phyloP scores from a whole-genome alignment of 2,329 filamentous ascomycete species.

The Alternaria conjuncta region DNA sequence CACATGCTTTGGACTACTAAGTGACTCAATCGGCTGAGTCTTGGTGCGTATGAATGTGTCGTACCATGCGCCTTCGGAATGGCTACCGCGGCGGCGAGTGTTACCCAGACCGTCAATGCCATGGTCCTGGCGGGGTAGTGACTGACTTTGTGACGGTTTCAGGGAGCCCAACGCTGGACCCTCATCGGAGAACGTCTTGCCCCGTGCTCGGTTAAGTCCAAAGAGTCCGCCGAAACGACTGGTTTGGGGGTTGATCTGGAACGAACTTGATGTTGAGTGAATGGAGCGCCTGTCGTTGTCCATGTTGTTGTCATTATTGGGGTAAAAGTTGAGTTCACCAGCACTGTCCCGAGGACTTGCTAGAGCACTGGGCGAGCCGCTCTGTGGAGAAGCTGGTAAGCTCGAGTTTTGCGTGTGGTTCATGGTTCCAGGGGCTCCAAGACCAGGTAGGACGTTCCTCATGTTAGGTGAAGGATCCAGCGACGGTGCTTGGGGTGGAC shows the following conservation, averaged over 20 bases:
- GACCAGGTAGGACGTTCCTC: constrained; percentile 47
- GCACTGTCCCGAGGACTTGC: constrained; percentile 56
- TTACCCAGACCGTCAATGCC: constrained; percentile 57
- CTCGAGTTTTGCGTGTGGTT: constrained; percentile 47
- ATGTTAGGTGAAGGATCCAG: constrained; percentile 40
- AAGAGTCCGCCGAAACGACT: constrained; percentile 66
- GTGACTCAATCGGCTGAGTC: constrained; percentile 40
- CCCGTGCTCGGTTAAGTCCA: constrained; percentile 64
- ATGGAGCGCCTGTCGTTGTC: constrained; percentile 57
- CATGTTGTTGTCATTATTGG: constrained; percentile 48
- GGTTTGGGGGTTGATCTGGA: constrained; percentile 55
- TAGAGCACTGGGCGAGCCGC: constrained; percentile 54
- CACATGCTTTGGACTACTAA: constrained; percentile 46
- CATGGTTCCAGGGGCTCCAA: constrained; percentile 50
- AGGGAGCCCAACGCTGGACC: constrained; percentile 72
- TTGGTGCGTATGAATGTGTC: constrained; percentile 54
- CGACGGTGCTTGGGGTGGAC: constrained; percentile 29
- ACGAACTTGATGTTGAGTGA: constrained; percentile 57
- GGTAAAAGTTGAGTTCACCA: constrained; percentile 50
- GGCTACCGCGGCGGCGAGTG: constrained; percentile 62
- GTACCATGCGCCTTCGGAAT: constrained; percentile 63
- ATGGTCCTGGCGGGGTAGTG: constrained; percentile 68
- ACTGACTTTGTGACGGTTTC: constrained; percentile 76
- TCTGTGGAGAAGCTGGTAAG: constrained; percentile 52
- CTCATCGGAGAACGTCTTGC: constrained; percentile 66